Evolutionary conservation across 2,329 filamentous ascomycete genomes (phyloP), one percentile per base, ranked within the genome.

Genomic region (Scortechinia acanthostroma): DNA sequence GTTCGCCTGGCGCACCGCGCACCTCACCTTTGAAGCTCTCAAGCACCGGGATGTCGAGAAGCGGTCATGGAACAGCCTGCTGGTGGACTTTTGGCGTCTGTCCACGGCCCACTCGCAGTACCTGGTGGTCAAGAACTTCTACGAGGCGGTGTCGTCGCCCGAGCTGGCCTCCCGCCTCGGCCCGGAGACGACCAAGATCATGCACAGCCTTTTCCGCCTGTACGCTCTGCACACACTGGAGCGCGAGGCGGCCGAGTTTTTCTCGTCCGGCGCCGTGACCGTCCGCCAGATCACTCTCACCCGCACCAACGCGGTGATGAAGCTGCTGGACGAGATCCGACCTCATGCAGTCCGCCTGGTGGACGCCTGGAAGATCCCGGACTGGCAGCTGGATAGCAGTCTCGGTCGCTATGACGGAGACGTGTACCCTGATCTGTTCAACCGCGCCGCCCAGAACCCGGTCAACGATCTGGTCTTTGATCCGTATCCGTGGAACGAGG

Each of bases 121-220:
- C 62, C 74, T 88, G 52, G 75, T 89, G 0, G 84, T 89, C 50
- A 88, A 86, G 71, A 86, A 82, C 68, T 90, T 89, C 67, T 53
- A 63, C 53, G 62, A 66, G 40, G 62, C 65, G 2, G 57, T 68
- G 1, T 51, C 56, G 33, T 70, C 71, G 3, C 65, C 72, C 4
- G 57, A 70, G 4, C 71, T 76, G 10, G 62, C 62, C n/a, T 59
- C 69, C 13, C 67, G 74, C 15, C 65, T 87, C 22, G 77, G 83
- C 55, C 55, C 69, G 0, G 69, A 73, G 46, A 86, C 82, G 0
- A 64, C 75, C 14, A 61, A 62, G 1, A 56, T 87, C 6, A 64
- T 89, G 53, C 76, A 80, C 63, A 80, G 80, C 83, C 69, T 93
- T 76, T 86, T 88, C 78, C 76, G 89, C 84, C 83, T 93, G 76